A percentile compares a stretch with the other conserved stretches of the same genome.
phyloP scores from a whole-genome alignment of 2,329 filamentous ascomycete species.

The Alternaria sp. region DNA sequence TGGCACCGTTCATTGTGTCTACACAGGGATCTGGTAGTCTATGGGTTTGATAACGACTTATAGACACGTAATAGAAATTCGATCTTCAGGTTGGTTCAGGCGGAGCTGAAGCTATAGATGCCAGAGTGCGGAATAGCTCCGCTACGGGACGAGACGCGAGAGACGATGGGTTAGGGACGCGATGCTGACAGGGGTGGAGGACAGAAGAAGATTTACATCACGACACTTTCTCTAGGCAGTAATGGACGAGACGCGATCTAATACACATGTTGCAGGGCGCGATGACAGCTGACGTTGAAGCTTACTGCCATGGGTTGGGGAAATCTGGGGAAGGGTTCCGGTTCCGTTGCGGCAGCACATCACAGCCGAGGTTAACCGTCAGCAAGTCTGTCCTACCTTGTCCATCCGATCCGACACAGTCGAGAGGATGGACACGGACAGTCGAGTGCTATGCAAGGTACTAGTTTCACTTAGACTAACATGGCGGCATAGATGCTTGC shows the following conservation, averaged over 20 bases:
- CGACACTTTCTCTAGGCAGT: background rate
- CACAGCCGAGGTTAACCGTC: conserved; percentile 43
- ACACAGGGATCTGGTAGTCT: background rate
- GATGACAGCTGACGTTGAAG: conserved; percentile 8
- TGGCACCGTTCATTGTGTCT: conserved; percentile 24
- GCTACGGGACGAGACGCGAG: conserved; percentile 12
- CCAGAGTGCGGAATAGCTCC: conserved; percentile 31
- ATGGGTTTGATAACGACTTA: background rate
- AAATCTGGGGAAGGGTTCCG: conserved; percentile 34
- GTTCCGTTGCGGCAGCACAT: conserved; percentile 26
- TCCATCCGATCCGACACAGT: conserved; percentile 20
- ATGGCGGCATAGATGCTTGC: background rate
- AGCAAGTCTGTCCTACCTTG: conserved; percentile 22
- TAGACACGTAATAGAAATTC: conserved; percentile 12
- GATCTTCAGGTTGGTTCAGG: conserved; percentile 16
- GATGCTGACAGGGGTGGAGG: background rate
- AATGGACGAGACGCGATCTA: background rate
- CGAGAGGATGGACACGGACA: conserved; percentile 1
- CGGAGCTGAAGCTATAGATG: conserved; percentile 21
- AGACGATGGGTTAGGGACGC: background rate
- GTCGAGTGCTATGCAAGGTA: conserved; percentile 1
- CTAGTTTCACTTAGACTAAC: background rate
- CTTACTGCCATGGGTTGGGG: conserved; percentile 11
- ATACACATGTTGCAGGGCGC: background rate
- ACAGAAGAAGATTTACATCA: background rate